These are phyloP conservation scores for Gnaphalium uliginosum DNA, from an alignment of 129 eudicot genomes.

Conservation along the genomic window DNA sequence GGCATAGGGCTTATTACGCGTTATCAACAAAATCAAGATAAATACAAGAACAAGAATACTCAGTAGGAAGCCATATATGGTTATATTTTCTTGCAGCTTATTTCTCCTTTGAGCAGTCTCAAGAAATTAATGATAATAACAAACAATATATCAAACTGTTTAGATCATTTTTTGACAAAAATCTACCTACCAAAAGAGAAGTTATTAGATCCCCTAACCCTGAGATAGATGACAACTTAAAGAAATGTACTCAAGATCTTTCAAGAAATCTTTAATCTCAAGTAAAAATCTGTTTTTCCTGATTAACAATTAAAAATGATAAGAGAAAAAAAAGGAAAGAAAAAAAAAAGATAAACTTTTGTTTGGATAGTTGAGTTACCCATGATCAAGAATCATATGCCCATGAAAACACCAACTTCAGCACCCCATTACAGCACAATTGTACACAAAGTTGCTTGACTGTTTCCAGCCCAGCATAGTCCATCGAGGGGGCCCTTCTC, in stretches of 20 bases:
- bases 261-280: slow-evolving; percentile 49
- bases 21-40: slow-evolving; percentile 22
- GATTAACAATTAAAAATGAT: slow-evolving; percentile 36
- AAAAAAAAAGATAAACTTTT: slow-evolving; percentile 23
- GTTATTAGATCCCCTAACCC: slow-evolving; percentile 44
- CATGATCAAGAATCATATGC: slow-evolving; percentile 45
- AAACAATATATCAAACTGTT: slow-evolving; percentile 33
- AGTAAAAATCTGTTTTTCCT: slow-evolving; percentile 48
- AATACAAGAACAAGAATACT: slow-evolving; percentile 27
- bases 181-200: slow-evolving; percentile 39
- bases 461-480: slow-evolving; percentile 61
- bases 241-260: slow-evolving; percentile 45
- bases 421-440: slow-evolving; percentile 97
- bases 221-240: slow-evolving; percentile 39
- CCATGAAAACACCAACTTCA: slow-evolving; percentile 43
- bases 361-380: slow-evolving; percentile 37
- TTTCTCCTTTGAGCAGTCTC: slow-evolving; percentile 40
- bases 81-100: slow-evolving; percentile 31
- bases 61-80: slow-evolving; percentile 14
- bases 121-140: slow-evolving; percentile 37
- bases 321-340: slow-evolving; percentile 3
- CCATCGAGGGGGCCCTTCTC: slow-evolving; percentile 76
- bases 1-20: slow-evolving; percentile 3
- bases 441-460: slow-evolving; percentile 77
- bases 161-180: slow-evolving; percentile 36